Evolutionary conservation across 768 basidiomycete genomes (phyloP).

Genomic region (Porpolomopsis calyptriformis): DNA sequence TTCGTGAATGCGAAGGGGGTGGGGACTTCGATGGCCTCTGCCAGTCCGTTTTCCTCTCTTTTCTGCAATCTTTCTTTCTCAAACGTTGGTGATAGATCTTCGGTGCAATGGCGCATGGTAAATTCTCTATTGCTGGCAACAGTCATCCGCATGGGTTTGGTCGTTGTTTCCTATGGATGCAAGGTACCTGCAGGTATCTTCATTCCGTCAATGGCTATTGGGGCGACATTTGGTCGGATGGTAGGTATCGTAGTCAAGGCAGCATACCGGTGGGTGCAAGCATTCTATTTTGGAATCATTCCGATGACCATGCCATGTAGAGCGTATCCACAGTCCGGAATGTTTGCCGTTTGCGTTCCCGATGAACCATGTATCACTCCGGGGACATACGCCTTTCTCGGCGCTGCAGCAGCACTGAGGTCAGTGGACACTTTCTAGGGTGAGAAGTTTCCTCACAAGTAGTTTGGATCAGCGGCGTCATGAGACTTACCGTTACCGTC

Average conservation of each 20-base stretch:
- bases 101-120: constrained; percentile 93
- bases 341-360: constrained; percentile 84
- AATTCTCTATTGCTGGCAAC: constrained; percentile 90
- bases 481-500: constrained; percentile 94
- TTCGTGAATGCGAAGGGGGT: constrained; percentile 91
- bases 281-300: not conserved
- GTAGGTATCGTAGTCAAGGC: constrained; percentile 94
- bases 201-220: constrained; percentile 97
- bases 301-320: constrained; percentile 26
- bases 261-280: constrained; percentile 54
- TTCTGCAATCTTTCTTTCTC: constrained; percentile 8
- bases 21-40: constrained; percentile 83
- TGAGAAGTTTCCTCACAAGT: constrained; percentile 2
- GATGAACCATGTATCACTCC: constrained; percentile 96
- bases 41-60: constrained; percentile 55
- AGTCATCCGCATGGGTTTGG: constrained; percentile 73
- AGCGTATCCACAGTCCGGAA: constrained; percentile 71
- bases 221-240: constrained; percentile 95
- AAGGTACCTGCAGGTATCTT: constrained; percentile 98
- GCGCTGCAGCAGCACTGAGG: constrained; percentile 93
- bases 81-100: not conserved
- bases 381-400: constrained; percentile 95
- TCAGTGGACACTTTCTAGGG: constrained; percentile 21
- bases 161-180: constrained; percentile 88
- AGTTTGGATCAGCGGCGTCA: constrained; percentile 64